Percentiles rank a stretch among this genome's conserved stretches.
These are phyloP conservation scores for Naganishia sp. DNA, from an alignment of 1,284 basidiomycete species.

Conservation along the genomic window DNA sequence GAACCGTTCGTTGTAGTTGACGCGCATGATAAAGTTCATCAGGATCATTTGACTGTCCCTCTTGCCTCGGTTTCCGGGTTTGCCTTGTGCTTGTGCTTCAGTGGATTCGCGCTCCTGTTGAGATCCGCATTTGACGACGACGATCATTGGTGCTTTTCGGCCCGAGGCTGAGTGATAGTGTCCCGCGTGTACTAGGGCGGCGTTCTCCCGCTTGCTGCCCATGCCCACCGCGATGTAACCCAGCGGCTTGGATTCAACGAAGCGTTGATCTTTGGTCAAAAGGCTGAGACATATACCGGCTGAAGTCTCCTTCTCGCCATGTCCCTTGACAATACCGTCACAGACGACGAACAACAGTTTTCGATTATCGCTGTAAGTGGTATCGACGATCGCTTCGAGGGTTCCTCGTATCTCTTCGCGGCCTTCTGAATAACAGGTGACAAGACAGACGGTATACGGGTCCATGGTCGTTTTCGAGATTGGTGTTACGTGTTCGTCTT, in stretches of 20 bases:
- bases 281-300: constrained; percentile 94
- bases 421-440: constrained; percentile 98
- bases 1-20: constrained; percentile 99
- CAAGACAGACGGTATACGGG: constrained; percentile 89
- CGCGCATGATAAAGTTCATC: constrained; percentile 99
- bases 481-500: not conserved
- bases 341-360: constrained; percentile 94
- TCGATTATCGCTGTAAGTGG: constrained; percentile 84
- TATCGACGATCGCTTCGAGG: constrained; percentile 85
- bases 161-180: constrained; percentile 80
- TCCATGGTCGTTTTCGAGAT: constrained; percentile 75
- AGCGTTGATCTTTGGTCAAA: constrained; percentile 89
- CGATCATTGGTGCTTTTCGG: constrained; percentile 88
- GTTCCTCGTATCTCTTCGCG: constrained; percentile 89
- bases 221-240: constrained; percentile 86
- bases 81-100: constrained; percentile 60
- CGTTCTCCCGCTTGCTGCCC: constrained; percentile 85
- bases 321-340: constrained; percentile 98
- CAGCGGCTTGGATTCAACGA: constrained; percentile 90
- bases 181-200: constrained; percentile 97
- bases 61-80: constrained; percentile 97
- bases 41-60: constrained; percentile 97
- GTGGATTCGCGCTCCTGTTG: constrained; percentile 51
- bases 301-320: constrained; percentile 89
- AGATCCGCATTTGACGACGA: constrained; percentile 95